Conservation (phyloP, 805 yeast genomes). For the Cyberlindnera petersonii region DNA sequence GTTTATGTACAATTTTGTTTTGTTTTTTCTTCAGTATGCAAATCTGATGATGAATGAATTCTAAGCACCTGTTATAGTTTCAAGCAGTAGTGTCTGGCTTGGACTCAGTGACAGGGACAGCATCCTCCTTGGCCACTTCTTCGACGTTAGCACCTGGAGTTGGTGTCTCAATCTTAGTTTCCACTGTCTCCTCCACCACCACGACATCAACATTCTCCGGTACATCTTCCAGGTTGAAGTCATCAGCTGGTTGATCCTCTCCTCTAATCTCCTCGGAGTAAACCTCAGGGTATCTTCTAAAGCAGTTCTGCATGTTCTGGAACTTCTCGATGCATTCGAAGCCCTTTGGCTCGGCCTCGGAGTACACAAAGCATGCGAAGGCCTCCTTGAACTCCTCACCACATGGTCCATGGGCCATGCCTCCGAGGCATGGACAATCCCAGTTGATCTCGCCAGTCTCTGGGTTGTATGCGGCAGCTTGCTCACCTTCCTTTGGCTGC, state of each 20-base stretch:
- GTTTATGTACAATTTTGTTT: background rate
- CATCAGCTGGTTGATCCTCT: slow-evolving; percentile 49
- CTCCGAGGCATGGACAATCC: slow-evolving; percentile 99
- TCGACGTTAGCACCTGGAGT: slow-evolving; percentile 9
- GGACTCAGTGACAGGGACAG: slow-evolving; percentile 11
- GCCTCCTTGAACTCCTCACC: slow-evolving; percentile 95
- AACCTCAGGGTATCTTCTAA: slow-evolving; percentile 87
- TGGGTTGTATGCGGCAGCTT: slow-evolving; percentile 87
- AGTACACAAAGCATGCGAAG: slow-evolving; percentile 90
- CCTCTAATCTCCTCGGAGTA: slow-evolving; percentile 89
- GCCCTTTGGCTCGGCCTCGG: slow-evolving; percentile 94
- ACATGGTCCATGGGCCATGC: slow-evolving; percentile 98
- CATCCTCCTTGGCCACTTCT: slow-evolving; percentile 13
- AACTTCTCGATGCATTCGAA: slow-evolving; percentile 90
- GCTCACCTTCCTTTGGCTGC: too few species aligned
- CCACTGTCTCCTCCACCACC: background rate
- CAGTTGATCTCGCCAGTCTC: slow-evolving; percentile 98
- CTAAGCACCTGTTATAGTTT: background rate
- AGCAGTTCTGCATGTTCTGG: slow-evolving; percentile 89
- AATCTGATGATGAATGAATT: background rate
- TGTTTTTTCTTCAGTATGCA: background rate
- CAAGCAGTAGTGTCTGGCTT: slow-evolving; percentile 2
- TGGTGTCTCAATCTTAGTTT: background rate
- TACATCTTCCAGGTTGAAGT: slow-evolving; percentile 12
- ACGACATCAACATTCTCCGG: slow-evolving; percentile 9